Evolutionary conservation across 2,329 filamentous ascomycete genomes (phyloP).

Genomic region (Diplodia mutila): DNA sequence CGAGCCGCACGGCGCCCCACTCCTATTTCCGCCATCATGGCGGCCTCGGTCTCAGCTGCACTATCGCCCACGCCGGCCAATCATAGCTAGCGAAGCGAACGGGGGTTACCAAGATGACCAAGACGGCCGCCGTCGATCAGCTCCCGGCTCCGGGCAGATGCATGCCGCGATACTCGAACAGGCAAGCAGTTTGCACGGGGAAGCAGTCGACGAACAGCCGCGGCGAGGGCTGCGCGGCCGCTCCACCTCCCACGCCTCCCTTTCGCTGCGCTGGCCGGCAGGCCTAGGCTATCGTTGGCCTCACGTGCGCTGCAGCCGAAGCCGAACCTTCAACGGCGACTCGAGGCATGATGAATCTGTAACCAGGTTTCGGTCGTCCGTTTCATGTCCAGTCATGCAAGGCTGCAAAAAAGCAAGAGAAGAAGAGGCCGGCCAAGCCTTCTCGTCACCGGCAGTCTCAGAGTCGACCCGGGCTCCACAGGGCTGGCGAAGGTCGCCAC

Average conservation of each 20-base stretch:
- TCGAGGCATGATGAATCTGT: conserved; percentile 20
- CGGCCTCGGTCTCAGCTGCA: conserved; percentile 18
- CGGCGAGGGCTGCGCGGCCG: conserved; percentile 20
- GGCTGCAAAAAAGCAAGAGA: conserved; percentile 19
- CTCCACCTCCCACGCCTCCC: conserved; percentile 8
- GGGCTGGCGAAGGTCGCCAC: conserved; percentile 19
- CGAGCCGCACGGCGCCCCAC: conserved; percentile 18
- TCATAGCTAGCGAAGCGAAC: not conserved
- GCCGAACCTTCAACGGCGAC: not conserved
- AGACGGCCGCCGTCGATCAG: conserved; percentile 8
- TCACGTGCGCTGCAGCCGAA: conserved; percentile 1
- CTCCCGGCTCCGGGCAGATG: conserved; percentile 16
- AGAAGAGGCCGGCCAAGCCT: conserved; percentile 15
- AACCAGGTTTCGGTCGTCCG: conserved; percentile 22
- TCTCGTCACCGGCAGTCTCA: conserved; percentile 22
- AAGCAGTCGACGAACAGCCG: not conserved
- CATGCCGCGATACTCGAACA: conserved; percentile 12
- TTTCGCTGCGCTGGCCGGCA: not conserved
- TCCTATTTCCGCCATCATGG: conserved; percentile 17
- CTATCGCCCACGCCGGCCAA: not conserved
- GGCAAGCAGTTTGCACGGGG: conserved; percentile 13
- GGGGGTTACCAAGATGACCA: conserved; percentile 2
- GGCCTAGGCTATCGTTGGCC: not conserved
- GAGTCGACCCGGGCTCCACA: conserved; percentile 13
- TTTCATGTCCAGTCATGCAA: conserved; percentile 24